A percentile compares a stretch with the other conserved stretches of the same genome.
Evolutionary conservation across 1,284 basidiomycete species (phyloP).

Genomic region (Ceratobasidium sp.): DNA sequence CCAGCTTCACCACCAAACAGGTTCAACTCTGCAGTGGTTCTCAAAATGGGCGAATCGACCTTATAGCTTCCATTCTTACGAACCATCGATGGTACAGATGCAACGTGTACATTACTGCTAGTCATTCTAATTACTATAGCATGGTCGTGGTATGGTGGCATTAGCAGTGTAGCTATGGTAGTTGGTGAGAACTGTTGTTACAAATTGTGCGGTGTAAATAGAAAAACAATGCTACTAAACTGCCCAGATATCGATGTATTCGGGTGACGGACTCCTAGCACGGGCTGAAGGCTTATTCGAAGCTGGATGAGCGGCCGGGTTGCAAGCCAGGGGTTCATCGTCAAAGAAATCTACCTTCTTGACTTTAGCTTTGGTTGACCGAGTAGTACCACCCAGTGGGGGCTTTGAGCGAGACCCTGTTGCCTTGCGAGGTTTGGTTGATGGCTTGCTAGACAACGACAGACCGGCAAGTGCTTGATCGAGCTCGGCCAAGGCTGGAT

Average conservation of each 20-base stretch:
- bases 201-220: too few relatives aligned
- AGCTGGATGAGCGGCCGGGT: neutral
- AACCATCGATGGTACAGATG: conserved; percentile 87
- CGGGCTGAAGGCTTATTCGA: neutral
- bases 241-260: conserved; percentile 18
- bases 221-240: neutral
- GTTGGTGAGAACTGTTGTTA: too few relatives aligned
- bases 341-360: neutral
- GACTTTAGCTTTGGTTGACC: neutral
- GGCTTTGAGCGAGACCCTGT: neutral
- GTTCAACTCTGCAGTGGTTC: too few relatives aligned
- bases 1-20: too few relatives aligned
- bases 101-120: too few relatives aligned
- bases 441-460: neutral
- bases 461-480: conserved; percentile 4
- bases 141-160: too few relatives aligned
- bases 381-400: neutral
- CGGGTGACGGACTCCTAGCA: conserved; percentile 23
- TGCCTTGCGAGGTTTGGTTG: neutral
- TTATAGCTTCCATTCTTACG: conserved; percentile 76
- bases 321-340: neutral
- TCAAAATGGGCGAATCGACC: neutral
- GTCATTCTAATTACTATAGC: too few relatives aligned
- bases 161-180: too few relatives aligned
- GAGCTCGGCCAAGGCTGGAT: neutral